Evolutionary conservation across 176 grass and related monocot species (phyloP).

Genomic region (Bothriochloa decipiens): DNA sequence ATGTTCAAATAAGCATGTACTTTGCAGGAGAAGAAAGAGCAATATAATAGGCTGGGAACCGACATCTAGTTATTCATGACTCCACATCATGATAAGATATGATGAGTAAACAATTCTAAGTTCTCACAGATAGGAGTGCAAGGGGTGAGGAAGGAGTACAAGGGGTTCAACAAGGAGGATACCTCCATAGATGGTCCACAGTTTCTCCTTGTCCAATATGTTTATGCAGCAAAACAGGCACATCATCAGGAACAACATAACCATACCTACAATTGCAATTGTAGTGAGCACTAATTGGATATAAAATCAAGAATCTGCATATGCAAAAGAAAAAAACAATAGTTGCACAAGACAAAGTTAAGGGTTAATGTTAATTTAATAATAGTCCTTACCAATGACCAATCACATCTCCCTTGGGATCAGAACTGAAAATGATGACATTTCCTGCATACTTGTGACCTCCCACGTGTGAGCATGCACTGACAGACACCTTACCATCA

Average conservation of each 20-base stretch:
- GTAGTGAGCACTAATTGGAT: slow-evolving; percentile 29
- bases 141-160: not conserved
- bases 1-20: slow-evolving; percentile 8
- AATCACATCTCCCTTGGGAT: slow-evolving; percentile 62
- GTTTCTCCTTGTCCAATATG: slow-evolving; percentile 84
- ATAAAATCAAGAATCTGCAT: not conserved
- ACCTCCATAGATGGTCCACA: slow-evolving; percentile 90
- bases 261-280: slow-evolving; percentile 84
- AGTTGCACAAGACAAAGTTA: not conserved
- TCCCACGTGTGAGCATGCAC: slow-evolving; percentile 88
- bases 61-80: slow-evolving; percentile 6
- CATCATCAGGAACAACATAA: slow-evolving; percentile 95
- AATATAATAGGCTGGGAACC: slow-evolving; percentile 18
- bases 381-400: slow-evolving; percentile 86
- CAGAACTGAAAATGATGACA: slow-evolving; percentile 79
- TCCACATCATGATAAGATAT: not conserved
- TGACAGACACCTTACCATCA: slow-evolving; percentile 67
- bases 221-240: slow-evolving; percentile 69
- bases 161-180: slow-evolving; percentile 36
- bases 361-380: slow-evolving; percentile 21
- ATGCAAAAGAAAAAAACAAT: not conserved
- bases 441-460: slow-evolving; percentile 99
- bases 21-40: slow-evolving; percentile 11
- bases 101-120: not conserved
- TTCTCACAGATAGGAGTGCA: slow-evolving; percentile 24